Evolutionary conservation across 2,329 filamentous ascomycete genomes (phyloP).

Genomic region (Colletotrichum spinosum): DNA sequence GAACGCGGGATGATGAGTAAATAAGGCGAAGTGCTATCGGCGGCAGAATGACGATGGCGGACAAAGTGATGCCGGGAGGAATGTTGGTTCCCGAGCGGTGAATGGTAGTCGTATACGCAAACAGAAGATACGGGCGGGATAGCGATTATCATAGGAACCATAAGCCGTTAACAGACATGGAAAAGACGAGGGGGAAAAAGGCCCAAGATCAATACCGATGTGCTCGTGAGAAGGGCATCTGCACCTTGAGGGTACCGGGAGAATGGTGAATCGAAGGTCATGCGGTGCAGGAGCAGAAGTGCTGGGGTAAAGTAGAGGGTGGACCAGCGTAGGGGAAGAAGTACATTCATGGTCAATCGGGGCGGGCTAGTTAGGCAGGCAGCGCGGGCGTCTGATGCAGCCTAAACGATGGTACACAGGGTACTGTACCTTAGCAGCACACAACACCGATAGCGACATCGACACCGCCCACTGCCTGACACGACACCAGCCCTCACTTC

Average conservation of each 20-base stretch:
- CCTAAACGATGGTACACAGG: conserved; percentile 9
- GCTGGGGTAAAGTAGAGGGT: conserved; percentile 23
- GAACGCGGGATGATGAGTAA: conserved; percentile 26
- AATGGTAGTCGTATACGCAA: conserved; percentile 32
- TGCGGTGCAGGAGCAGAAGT: conserved; percentile 34
- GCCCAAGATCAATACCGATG: conserved; percentile 20
- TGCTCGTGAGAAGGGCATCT: conserved; percentile 37
- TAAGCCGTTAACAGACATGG: conserved; percentile 2
- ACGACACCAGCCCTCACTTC: background rate
- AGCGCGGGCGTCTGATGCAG: conserved; percentile 30
- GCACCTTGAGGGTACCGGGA: conserved; percentile 18
- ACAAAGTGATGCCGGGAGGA: conserved; percentile 30
- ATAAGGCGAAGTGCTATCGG: conserved; percentile 21
- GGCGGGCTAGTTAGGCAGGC: conserved; percentile 32
- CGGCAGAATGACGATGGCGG: conserved; percentile 31
- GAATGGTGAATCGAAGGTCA: conserved; percentile 34
- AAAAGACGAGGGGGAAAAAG: background rate
- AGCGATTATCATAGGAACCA: background rate
- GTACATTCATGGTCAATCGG: conserved; percentile 19
- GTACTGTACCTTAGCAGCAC: conserved; percentile 20
- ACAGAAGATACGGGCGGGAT: conserved; percentile 17
- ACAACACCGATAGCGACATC: conserved; percentile 34
- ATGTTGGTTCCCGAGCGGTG: conserved; percentile 33
- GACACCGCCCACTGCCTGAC: conserved; percentile 13
- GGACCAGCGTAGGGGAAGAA: conserved; percentile 21